Base-by-base conservation (phyloP, 2,329 filamentous ascomycete genomes). In the Epichloe uncinata region DNA sequence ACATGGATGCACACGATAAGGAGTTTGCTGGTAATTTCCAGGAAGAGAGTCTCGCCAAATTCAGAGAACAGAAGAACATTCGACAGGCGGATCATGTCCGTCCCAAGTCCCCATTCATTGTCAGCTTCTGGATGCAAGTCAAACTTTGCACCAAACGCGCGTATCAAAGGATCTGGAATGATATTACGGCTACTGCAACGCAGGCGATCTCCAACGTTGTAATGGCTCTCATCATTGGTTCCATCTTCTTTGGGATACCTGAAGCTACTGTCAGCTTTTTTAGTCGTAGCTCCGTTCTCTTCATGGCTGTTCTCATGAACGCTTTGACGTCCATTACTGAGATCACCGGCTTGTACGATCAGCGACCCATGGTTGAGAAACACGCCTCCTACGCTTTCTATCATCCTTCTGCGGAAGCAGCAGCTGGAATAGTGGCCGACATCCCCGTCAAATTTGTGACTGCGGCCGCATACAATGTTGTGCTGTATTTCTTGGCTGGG, bases 221-320 rank as follows among this genome's bases (percentile, higher is more conserved):
- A 55, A 70, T 81, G 63, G 73, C 77, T 26, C 67, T 83, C 30
- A 79, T 84, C 52, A 72, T 83, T 42, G 79, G 78, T 16, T 79
- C 74, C 1, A 71, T 82, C 47, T 84, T 79, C 60, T 83, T 67
- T 56, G 71, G 70, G 2, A 72, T 70, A 0, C 70, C 73, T 0
- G 55, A 73, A 12, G 70, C 71, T 0, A 75, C 78, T 0, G 65
- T 62, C 3, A 72, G 72, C 0, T 79, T 82, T 61, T 75, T 71
- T 54, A 64, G 73, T 1, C 74, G 73, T 45, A 78, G 77, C 9
- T 73, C 76, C 0, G 70, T 77, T 2, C 62, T 83, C 8, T 84
- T 84, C 66, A 72, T 82, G 54, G 77, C 78, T 2, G 63, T 82
- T 22, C 63, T 83, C 3, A 68, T 82, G 55, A 82, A 79, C 54